Base-by-base conservation (phyloP, 352 stramenopile genomes). In the Pythium pectinolyticum region DNA sequence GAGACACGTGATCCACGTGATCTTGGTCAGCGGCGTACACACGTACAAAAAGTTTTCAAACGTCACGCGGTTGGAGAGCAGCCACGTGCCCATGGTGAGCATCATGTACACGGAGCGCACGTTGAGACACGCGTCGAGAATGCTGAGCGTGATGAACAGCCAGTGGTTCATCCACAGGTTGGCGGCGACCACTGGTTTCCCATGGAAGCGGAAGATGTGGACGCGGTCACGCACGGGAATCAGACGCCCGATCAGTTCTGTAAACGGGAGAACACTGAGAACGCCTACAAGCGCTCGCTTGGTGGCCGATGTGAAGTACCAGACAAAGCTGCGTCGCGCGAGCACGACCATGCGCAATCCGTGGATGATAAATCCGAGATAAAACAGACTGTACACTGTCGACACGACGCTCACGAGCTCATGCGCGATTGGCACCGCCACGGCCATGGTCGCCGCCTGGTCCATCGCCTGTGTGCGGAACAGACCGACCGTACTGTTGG, bases 361-460 rank as follows among this genome's bases (percentile, higher is more conserved):
- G 15, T 35, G 45, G 9, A 55, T 14, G 43, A 80, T 70, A 20
- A 80, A 57, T 6, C 30, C 25, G 19, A 78, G 25, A 0, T 62
- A 73, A 17, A 81, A 63, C n/a, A 74, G 41, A 24, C 63, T 63
- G 52, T 77, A 76, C 37, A 69, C 6, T 17, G 54, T 37, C 0
- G 53, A 66, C 32, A 76, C 34, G 34, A 30, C 25, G 19, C 20
- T 19, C 5, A 34, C 43, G 37, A 75, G 31, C 70, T 67, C 75
- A 28, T 65, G 62, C 10, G 40, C 54, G 12, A 37, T 32, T 8
- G 68, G 53, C 9, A 72, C 43, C 3, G 57, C 70, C 6, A 48
- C 41, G 15, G 43, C 54, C 2, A 69, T 62, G 14, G 20, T 54
- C 0, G 60, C 53, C 2, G 54, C 55, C n/a, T 71, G 6, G 20